Evolutionary conservation across 306 rosid genomes (phyloP), one percentile per base, ranked within the genome.

Genomic region (Arachis hypogaea): DNA sequence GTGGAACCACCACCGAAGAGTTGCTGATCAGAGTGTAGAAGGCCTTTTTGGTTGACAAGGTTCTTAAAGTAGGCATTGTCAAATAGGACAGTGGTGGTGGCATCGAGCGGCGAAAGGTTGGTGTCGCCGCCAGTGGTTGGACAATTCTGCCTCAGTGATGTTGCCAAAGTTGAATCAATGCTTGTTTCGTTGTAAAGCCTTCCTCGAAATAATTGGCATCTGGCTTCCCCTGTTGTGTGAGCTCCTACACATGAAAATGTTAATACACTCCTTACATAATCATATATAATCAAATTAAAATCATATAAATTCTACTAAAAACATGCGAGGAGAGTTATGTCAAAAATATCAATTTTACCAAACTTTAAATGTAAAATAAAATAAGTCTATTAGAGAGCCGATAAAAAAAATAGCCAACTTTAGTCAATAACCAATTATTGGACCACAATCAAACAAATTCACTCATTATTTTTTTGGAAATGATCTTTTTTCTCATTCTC

Each of bases 181-280:
- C 28, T 81, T 3, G 78, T 83, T 82, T 86, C 88, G 18, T 89
- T 89, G 9, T 81, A 59, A 71, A 89, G 10, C 16, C 93, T 72
- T 11, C 68, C 68, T 62, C 93, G 66, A 59, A 88, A 88, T 36
- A 78, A 2, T 6, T 30, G 75, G 30, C 93, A 88, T 77, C 80
- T 88, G 7, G 89, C 87, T 84, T 80, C 80, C 0, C 93, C 93
- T 4, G 66, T 88, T 41, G 93, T 86, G 41, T 86, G 93, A 76
- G 83, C 78, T 66, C 93, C 93, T 88, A 28, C n/a, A 57, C 3
- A 40, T 9, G 14, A 10, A 47, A n/a, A 41, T 8, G 61, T 33
- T 11, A 54, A 6, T 1, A 11, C 28, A 22, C 28, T 22, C 28
- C 28, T 22, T 22, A 22, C 28, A 22, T 22, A 22, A 22, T 22